Evolutionary conservation across 768 basidiomycete species (phyloP).

Genomic region (Lactarius evosmus): DNA sequence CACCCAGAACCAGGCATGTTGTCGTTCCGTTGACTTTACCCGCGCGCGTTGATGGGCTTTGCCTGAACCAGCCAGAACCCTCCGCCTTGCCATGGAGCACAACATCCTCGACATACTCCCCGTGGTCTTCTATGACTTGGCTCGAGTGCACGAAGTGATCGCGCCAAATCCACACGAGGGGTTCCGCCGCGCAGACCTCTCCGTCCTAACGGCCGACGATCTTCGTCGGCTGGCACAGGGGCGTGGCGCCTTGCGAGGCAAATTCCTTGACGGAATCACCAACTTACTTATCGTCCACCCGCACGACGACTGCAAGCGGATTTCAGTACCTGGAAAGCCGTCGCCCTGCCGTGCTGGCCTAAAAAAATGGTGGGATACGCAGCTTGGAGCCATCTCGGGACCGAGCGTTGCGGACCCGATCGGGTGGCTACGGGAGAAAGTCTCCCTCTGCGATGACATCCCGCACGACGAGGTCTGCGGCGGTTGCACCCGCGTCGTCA

Average conservation of each 20-base stretch:
- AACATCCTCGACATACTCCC: constrained; percentile 25
- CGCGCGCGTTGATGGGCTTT: neutral
- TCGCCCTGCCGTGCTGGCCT: constrained; percentile 16
- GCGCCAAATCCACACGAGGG: constrained; percentile 17
- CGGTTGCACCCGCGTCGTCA: constrained; percentile 14
- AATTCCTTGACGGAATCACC: constrained; percentile 36
- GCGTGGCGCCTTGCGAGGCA: constrained; percentile 17
- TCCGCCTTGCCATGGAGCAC: constrained; percentile 25
- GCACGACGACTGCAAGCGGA: constrained; percentile 81
- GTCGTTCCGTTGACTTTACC: neutral
- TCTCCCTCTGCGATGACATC: constrained; percentile 17
- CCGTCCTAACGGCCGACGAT: constrained; percentile 21
- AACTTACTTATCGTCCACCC: constrained; percentile 81
- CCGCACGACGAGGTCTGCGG: constrained; percentile 23
- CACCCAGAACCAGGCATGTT: constrained; percentile 23
- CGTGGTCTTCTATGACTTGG: constrained; percentile 24
- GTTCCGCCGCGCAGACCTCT: constrained; percentile 22
- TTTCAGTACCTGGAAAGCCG: constrained; percentile 54
- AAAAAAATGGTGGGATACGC: constrained; percentile 22
- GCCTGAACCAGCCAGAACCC: constrained; percentile 13
- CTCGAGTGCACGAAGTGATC: constrained; percentile 22
- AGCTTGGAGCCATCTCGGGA: constrained; percentile 18
- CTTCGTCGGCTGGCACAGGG: constrained; percentile 24
- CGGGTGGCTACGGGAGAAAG: constrained; percentile 19
- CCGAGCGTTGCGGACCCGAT: constrained; percentile 20